phyloP scores from a whole-genome alignment of 2,329 filamentous ascomycete genomes.

The Simplicillium aogashimaense region DNA sequence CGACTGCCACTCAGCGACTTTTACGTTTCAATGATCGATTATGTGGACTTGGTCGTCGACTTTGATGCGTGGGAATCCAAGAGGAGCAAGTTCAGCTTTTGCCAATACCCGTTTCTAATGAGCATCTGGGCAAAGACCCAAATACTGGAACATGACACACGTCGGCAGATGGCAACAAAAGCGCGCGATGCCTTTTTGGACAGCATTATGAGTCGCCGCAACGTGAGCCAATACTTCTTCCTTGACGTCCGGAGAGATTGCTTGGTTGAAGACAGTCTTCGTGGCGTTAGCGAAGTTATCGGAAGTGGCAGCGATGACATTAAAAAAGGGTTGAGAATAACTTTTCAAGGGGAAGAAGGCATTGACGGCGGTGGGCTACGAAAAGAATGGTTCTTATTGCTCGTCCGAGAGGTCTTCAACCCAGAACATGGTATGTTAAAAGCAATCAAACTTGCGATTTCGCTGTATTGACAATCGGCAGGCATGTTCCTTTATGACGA shows the following conservation, averaged over 20 bases:
- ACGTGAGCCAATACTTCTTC: conserved; percentile 67
- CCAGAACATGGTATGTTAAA: conserved; percentile 65
- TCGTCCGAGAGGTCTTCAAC: conserved; percentile 84
- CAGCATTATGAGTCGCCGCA: conserved; percentile 67
- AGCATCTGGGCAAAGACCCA: conserved; percentile 90
- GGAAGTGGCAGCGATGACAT: conserved; percentile 74
- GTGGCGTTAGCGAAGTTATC: conserved; percentile 74
- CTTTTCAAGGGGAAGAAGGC: conserved; percentile 81
- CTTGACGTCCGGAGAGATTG: conserved; percentile 75
- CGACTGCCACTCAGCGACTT: conserved; percentile 74
- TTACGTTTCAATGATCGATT: conserved; percentile 79
- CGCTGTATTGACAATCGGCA: conserved; percentile 21
- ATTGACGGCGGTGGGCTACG: conserved; percentile 81
- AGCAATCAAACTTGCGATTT: not conserved
- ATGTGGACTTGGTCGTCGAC: conserved; percentile 73
- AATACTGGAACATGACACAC: conserved; percentile 80
- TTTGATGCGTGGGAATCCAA: conserved; percentile 81
- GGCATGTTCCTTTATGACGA: conserved; percentile 91
- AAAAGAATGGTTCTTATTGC: conserved; percentile 89
- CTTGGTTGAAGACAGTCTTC: conserved; percentile 78
- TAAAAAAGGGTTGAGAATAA: conserved; percentile 80
- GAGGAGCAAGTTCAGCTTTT: conserved; percentile 71
- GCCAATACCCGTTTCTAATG: conserved; percentile 84
- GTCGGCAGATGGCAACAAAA: conserved; percentile 80
- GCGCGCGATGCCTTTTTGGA: conserved; percentile 86